Base-by-base conservation (phyloP, 176 grass and related monocot genomes). In the Aegilops tauschii region DNA sequence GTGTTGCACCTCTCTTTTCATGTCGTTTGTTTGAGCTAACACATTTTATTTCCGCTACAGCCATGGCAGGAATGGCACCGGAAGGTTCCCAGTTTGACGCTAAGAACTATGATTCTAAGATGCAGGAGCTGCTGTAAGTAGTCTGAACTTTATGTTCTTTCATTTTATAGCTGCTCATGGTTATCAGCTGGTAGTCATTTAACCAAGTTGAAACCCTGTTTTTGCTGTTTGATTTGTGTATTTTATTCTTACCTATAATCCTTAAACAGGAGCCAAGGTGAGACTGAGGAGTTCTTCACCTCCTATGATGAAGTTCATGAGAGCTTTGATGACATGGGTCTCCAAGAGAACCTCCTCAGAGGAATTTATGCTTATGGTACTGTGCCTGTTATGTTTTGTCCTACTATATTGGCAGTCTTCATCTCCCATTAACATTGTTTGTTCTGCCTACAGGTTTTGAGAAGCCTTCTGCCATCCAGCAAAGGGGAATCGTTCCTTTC, bases 341-440 rank as follows among this genome's bases (percentile, higher is more conserved):
- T 97, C 76, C 95, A 95, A 86, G 93, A 98, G 84, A 98, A 98
- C 65, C 85, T 98, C 69, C 89, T 98, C 64, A 95, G 95, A 21
- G 95, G 95, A 72, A 98, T 98, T 78, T 98, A 98, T 85, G 95
- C 95, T 69, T 95, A 95, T 83, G 95, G 95, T 95, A 93, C 45
- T 3, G 11, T 23, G 4, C 14, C 13, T 59, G 9, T 76, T 36
- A 3, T 69, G 23, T 32, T 27, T 75, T 73, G 12, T 12, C 1
- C 9, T 63, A 52, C 56, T 20, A 23, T 10, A 21, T 17, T 74
- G 18, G 12, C 45, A 61, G 77, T 76, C 32, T 83, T 76, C 34
- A 23, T 65, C 5, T 44, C 52, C 67, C 17, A 49, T 50, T 6
- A 0, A 3, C 5, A n/a, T 82, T 13, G 3, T 67, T 85, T 63